These are phyloP conservation scores for Penicillium rolfsii DNA, from an alignment of 2,329 filamentous ascomycete species.

Conservation along the genomic window DNA sequence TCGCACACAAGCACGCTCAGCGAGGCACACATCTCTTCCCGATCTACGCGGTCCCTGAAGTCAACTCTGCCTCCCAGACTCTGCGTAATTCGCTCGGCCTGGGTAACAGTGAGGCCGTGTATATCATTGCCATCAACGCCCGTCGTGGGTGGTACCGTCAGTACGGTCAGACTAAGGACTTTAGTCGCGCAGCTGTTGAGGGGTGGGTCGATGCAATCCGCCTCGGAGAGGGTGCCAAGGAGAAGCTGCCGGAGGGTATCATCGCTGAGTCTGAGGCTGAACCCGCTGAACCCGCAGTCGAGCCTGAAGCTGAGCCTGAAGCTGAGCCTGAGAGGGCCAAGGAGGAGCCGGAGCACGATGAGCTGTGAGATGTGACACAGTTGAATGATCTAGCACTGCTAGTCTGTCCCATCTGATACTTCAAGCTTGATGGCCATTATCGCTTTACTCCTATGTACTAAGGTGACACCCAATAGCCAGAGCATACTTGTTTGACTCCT, in stretches of 20 bases:
- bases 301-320: slow-evolving; percentile 20
- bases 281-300: slow-evolving; percentile 33
- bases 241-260: slow-evolving; percentile 69
- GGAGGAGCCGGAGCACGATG: slow-evolving; percentile 49
- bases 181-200: slow-evolving; percentile 64
- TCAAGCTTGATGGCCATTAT: background rate
- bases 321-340: slow-evolving; percentile 39
- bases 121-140: slow-evolving; percentile 81
- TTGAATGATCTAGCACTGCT: background rate
- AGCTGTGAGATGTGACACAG: slow-evolving; percentile 39
- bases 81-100: slow-evolving; percentile 68
- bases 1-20: slow-evolving; percentile 74
- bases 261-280: slow-evolving; percentile 43
- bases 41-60: slow-evolving; percentile 72
- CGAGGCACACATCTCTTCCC: slow-evolving; percentile 74
- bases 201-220: slow-evolving; percentile 89
- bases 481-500: background rate
- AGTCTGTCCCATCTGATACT: background rate
- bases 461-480: background rate
- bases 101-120: slow-evolving; percentile 55
- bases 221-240: slow-evolving; percentile 82
- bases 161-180: slow-evolving; percentile 63
- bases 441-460: slow-evolving; percentile 1
- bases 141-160: slow-evolving; percentile 84
- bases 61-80: slow-evolving; percentile 59